These are phyloP conservation scores for Lachnellula willkommii DNA, from an alignment of 2,329 filamentous ascomycete species.

Conservation along the genomic window DNA sequence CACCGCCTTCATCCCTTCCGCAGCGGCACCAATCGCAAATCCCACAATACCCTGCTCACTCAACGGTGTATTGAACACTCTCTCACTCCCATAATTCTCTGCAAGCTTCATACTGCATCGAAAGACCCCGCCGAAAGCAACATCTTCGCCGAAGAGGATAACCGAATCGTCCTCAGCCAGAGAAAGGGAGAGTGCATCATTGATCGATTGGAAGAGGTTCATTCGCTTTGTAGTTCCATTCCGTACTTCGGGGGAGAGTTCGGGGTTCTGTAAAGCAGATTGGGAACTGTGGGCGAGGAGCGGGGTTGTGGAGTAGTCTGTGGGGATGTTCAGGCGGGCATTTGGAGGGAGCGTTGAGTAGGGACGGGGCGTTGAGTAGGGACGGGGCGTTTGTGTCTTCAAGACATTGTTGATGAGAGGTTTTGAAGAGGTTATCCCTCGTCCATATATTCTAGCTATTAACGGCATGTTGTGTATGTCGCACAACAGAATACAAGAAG, in stretches of 20 bases:
- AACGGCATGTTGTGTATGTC: constrained; percentile 18
- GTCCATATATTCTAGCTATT: constrained; percentile 10
- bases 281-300: constrained; percentile 76
- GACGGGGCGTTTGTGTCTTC: constrained; percentile 6
- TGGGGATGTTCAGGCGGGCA: constrained; percentile 72
- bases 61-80: constrained; percentile 94
- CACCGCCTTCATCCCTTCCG: constrained; percentile 85
- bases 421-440: constrained; percentile 5
- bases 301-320: constrained; percentile 79
- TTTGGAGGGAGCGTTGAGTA: constrained; percentile 43
- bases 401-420: constrained; percentile 1
- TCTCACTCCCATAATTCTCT: constrained; percentile 77
- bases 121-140: constrained; percentile 95
- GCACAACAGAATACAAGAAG: constrained; percentile 6
- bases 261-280: constrained; percentile 62
- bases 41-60: constrained; percentile 93
- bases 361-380: constrained; percentile 24
- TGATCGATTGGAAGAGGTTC: constrained; percentile 93
- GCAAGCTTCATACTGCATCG: constrained; percentile 87
- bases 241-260: constrained; percentile 61
- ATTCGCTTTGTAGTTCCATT: constrained; percentile 74
- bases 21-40: constrained; percentile 84
- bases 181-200: constrained; percentile 78
- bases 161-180: constrained; percentile 80
- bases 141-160: constrained; percentile 91